Conservation (phyloP, 495 filamentous ascomycete genomes). For the Rostrohypoxylon terebratum region DNA sequence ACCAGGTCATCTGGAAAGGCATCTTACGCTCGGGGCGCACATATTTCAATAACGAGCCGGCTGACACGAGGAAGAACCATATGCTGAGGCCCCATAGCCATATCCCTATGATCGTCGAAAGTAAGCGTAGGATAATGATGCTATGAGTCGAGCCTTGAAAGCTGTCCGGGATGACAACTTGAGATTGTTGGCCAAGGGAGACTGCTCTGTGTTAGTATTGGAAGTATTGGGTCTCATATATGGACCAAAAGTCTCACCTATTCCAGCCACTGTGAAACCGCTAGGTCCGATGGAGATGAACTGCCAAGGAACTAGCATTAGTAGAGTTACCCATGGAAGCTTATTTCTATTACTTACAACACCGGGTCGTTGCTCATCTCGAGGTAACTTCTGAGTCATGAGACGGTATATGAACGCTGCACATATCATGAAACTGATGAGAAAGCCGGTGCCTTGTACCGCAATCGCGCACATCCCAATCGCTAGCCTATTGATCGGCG, state of each 20-base stretch:
- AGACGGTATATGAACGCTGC: conserved; percentile 87
- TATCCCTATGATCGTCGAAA: conserved; percentile 65
- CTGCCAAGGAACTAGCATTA: conserved; percentile 31
- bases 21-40: conserved; percentile 68
- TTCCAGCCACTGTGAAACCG: conserved; percentile 80
- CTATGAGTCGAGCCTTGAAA: conserved; percentile 55
- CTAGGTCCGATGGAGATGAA: conserved; percentile 85
- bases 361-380: conserved; percentile 78
- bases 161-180: conserved; percentile 53
- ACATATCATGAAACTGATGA: conserved; percentile 88
- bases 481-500: conserved; percentile 63
- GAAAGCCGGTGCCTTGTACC: conserved; percentile 84
- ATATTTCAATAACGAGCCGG: conserved; percentile 80
- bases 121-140: conserved; percentile 53
- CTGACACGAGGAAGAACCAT: conserved; percentile 87
- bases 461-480: conserved; percentile 78
- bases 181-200: conserved; percentile 56
- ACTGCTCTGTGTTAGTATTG: conserved; percentile 43
- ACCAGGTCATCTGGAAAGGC: conserved; percentile 89
- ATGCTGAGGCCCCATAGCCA: conserved; percentile 89
- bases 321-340: not conserved
- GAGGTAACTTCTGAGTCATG: conserved; percentile 91
- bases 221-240: not conserved
- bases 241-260: conserved; percentile 50
- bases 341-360: conserved; percentile 59